phyloP scores from a whole-genome alignment of 441 rosid species.

The Cnidoscolus chayamansa region DNA sequence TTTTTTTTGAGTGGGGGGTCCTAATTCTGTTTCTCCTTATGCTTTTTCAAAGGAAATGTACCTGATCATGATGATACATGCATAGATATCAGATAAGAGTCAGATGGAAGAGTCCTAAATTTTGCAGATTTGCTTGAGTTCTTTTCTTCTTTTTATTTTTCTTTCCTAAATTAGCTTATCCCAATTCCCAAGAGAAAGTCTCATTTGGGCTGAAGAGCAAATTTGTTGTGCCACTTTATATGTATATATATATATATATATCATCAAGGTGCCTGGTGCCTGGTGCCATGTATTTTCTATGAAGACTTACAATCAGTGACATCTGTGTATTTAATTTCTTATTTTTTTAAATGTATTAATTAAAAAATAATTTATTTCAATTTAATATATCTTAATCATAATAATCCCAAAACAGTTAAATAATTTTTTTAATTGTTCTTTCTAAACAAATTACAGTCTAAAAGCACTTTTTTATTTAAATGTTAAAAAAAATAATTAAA shows the following conservation, averaged over 20 bases:
- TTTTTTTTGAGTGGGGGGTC: background rate
- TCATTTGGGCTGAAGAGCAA: background rate
- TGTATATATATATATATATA: too few relatives aligned
- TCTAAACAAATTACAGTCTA: too few relatives aligned
- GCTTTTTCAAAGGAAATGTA: slow-evolving; percentile 15
- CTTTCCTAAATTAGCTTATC: background rate
- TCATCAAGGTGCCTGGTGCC: too few relatives aligned
- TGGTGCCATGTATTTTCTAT: slow-evolving; percentile 64
- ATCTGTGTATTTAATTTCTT: too few relatives aligned
- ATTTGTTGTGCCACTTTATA: too few relatives aligned
- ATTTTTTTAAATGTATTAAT: too few relatives aligned
- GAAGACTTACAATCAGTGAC: slow-evolving; percentile 31
- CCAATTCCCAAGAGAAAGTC: background rate
- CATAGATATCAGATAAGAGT: background rate
- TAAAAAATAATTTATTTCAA: too few relatives aligned
- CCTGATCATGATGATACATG: slow-evolving; percentile 13
- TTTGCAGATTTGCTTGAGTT: slow-evolving; percentile 6
- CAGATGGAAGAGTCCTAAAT: slow-evolving; percentile 16
- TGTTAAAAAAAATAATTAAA: too few relatives aligned
- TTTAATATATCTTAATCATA: too few relatives aligned
- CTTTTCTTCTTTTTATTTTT: background rate
- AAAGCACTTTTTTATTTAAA: too few relatives aligned
- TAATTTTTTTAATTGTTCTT: too few relatives aligned
- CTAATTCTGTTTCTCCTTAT: background rate
- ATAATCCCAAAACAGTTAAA: too few relatives aligned